Percentiles rank a stretch among this genome's conserved stretches.
Conservation (phyloP, 495 filamentous ascomycete genomes). For the Talaromyces nanjingensis region DNA sequence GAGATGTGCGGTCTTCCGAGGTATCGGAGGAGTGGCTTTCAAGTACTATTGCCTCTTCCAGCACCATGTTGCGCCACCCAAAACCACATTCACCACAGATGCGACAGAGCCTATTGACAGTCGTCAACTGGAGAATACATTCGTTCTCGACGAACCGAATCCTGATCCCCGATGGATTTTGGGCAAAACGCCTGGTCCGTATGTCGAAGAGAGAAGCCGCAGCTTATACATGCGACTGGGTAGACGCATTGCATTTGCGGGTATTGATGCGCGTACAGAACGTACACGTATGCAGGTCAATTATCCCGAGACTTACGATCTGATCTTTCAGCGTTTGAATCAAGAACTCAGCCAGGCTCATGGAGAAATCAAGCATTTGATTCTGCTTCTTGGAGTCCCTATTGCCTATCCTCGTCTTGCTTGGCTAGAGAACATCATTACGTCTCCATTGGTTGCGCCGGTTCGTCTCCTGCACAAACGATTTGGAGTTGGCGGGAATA, state of each 20-base stretch:
- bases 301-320: slow-evolving; percentile 80
- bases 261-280: slow-evolving; percentile 86
- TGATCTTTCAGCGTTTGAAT: slow-evolving; percentile 64
- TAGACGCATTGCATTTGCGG: slow-evolving; percentile 73
- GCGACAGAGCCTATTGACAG: slow-evolving; percentile 52
- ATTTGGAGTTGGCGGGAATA: slow-evolving; percentile 73
- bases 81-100: slow-evolving; percentile 74
- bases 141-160: slow-evolving; percentile 50
- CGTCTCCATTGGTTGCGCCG: slow-evolving; percentile 73
- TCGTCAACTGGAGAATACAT: slow-evolving; percentile 60
- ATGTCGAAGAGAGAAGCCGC: slow-evolving; percentile 72
- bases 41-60: slow-evolving; percentile 95
- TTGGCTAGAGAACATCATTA: slow-evolving; percentile 88
- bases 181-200: slow-evolving; percentile 65
- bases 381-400: slow-evolving; percentile 83
- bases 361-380: slow-evolving; percentile 67
- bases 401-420: slow-evolving; percentile 92
- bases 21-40: slow-evolving; percentile 78
- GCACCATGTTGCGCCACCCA: slow-evolving; percentile 78
- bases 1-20: slow-evolving; percentile 83
- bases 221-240: slow-evolving; percentile 82
- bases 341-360: slow-evolving; percentile 55
- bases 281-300: slow-evolving; percentile 89
- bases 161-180: slow-evolving; percentile 75
- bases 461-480: slow-evolving; percentile 86